Evolutionary conservation across 2,329 filamentous ascomycete genomes (phyloP), one percentile per base, ranked within the genome.

Genomic region (Ophiostoma himal-ulmi): DNA sequence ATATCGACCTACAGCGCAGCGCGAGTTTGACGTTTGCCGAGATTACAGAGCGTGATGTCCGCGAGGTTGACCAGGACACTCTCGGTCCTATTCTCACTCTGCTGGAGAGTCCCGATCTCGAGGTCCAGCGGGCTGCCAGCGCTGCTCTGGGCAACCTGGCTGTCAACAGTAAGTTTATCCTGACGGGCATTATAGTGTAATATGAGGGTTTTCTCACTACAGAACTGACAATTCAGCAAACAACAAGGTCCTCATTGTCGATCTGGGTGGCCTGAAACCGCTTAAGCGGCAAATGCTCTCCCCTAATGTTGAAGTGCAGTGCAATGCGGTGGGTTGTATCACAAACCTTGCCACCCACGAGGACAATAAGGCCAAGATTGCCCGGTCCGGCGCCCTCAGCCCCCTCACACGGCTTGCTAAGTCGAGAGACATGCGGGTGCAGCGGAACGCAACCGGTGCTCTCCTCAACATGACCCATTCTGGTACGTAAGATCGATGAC

Each of bases 381-480:
- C 95, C 75, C 88, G 93, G 73, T 99, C 95, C 3, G 95, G 95
- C 71, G 95, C 95, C 70, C 85, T 99, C 70, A 92, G 91, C 8
- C 95, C 95, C 10, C 83, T 99, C 75, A 99, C 95, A 65, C 88
- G 92, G 73, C 83, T 99, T 71, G 95, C 95, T 73, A 98, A 97
- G 81, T 98, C 95, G 30, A 94, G 96, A 80, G 95, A 99, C 77
- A 98, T 98, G 95, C 89, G 95, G 70, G 95, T 99, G 67, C 95
- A 99, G 82, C 88, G 95, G 74, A 99, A 99, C 80, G 95, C 95
- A 71, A 99, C 95, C 0, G 95, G 95, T 69, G 95, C 95, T 65
- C 83, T 99, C 71, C 86, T 99, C 74, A 99, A 99, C 81, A 99
- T 99, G 95, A 99, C 95, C 76, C 95, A 99, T 83, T 98, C 94